These are phyloP conservation scores for Fusarium scirpi DNA, from an alignment of 2,329 filamentous ascomycete species.

Conservation along the genomic window DNA sequence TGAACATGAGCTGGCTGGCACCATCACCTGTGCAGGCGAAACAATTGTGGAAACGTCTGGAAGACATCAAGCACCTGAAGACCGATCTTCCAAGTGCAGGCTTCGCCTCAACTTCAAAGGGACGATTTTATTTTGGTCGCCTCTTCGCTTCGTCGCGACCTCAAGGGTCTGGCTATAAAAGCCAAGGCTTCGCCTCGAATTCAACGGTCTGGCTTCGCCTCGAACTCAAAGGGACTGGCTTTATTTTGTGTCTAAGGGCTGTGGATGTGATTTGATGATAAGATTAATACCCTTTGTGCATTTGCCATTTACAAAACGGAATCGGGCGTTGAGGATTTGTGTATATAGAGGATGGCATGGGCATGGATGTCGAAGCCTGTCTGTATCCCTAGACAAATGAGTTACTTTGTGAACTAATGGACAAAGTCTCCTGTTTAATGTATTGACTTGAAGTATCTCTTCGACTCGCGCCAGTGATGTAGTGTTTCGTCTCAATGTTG, in stretches of 20 bases:
- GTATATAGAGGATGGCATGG: not conserved
- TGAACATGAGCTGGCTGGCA: conserved; percentile 36
- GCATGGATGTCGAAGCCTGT: not conserved
- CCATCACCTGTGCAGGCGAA: conserved; percentile 50
- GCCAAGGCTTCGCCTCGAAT: not conserved
- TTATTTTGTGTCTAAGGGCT: not conserved
- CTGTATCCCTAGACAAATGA: not conserved
- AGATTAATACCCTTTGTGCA: conserved; percentile 43
- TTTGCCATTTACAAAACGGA: conserved; percentile 16
- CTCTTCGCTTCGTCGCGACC: not conserved
- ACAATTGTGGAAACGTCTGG: conserved; percentile 67
- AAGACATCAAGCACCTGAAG: conserved; percentile 66
- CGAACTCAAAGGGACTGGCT: not conserved
- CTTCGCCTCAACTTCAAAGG: not conserved
- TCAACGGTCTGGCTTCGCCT: not conserved
- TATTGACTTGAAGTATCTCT: not conserved
- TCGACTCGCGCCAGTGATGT: not conserved
- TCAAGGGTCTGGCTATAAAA: not conserved
- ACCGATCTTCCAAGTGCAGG: conserved; percentile 58
- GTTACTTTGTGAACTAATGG: not conserved
- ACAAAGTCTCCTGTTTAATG: not conserved
- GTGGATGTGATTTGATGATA: conserved; percentile 37
- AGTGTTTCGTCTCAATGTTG: not conserved
- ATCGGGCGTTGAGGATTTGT: not conserved
- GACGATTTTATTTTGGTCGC: no score